Percentiles rank a stretch among this genome's conserved stretches.
phyloP scores from a whole-genome alignment of 805 yeast species.

The Candida berthetii region DNA sequence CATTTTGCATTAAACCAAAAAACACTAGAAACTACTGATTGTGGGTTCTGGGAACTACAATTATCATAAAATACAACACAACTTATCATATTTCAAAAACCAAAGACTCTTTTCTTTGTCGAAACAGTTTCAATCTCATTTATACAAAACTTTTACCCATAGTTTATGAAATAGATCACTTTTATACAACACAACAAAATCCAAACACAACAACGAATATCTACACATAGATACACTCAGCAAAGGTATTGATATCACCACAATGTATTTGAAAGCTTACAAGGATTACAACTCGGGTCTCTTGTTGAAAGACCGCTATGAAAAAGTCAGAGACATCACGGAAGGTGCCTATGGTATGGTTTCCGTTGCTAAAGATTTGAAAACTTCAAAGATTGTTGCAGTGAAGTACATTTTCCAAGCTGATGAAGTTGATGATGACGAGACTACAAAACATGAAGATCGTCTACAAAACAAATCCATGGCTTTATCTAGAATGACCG shows the following conservation, averaged over 20 bases:
- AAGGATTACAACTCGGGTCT: slow-evolving; percentile 38
- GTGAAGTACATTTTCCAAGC: slow-evolving; percentile 75
- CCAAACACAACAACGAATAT: neutral
- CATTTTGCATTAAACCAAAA: neutral
- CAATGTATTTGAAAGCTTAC: slow-evolving; percentile 20
- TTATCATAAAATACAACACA: neutral
- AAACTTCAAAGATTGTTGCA: slow-evolving; percentile 57
- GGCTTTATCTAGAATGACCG: slow-evolving; percentile 25
- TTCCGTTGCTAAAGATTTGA: slow-evolving; percentile 70
- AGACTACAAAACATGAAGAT: slow-evolving; percentile 16
- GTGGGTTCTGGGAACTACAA: too few species aligned
- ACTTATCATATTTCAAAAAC: too few species aligned
- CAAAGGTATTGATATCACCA: too few species aligned
- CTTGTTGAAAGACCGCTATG: slow-evolving; percentile 57
- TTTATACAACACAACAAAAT: neutral
- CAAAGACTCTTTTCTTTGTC: too few species aligned
- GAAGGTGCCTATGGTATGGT: slow-evolving; percentile 95
- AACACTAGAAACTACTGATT: too few species aligned
- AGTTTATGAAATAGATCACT: too few species aligned
- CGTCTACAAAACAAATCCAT: slow-evolving; percentile 29
- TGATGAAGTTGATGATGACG: slow-evolving; percentile 32
- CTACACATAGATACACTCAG: too few species aligned
- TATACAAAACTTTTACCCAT: too few species aligned
- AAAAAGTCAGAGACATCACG: slow-evolving; percentile 67
- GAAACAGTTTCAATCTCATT: too few species aligned